Evolutionary conservation across 164 flowering plant species (phyloP).

Genomic region (Macadamia tetraphylla): DNA sequence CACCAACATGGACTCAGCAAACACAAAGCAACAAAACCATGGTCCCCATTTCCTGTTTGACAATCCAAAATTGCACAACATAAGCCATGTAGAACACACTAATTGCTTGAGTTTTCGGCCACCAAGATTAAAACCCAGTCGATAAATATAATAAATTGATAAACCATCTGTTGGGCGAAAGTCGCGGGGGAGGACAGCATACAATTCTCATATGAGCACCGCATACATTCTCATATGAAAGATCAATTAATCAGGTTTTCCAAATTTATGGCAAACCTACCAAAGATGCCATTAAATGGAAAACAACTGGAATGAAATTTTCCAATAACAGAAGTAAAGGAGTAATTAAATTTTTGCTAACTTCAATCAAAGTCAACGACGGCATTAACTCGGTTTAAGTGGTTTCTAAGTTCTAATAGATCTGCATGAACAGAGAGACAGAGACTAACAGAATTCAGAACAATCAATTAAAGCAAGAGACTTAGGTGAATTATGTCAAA

Average conservation of each 20-base stretch:
- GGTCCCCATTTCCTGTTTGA: conserved; percentile 12
- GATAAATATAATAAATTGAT: too few species aligned
- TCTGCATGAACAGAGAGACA: not conserved
- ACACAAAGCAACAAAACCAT: conserved; percentile 10
- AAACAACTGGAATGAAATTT: not conserved
- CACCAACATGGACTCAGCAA: conserved; percentile 30
- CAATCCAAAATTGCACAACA: not conserved
- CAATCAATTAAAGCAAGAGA: not conserved
- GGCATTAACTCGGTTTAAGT: not conserved
- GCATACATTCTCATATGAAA: not conserved
- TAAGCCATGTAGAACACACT: conserved; percentile 10
- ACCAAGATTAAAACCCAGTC: conserved; percentile 11
- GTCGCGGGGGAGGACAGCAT: not conserved
- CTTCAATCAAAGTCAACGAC: too few species aligned
- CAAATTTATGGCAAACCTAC: not conserved
- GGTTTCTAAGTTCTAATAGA: not conserved
- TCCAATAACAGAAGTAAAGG: too few species aligned
- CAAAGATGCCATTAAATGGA: not conserved
- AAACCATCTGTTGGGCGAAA: not conserved
- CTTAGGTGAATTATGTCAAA: too few species aligned
- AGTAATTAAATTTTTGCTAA: too few species aligned
- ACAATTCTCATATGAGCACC: not conserved
- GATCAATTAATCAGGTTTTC: not conserved
- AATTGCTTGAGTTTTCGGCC: conserved; percentile 2
- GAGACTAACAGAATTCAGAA: not conserved